Base-by-base conservation (phyloP, 352 stramenopile species). In the Elongisporangium prolatum region DNA sequence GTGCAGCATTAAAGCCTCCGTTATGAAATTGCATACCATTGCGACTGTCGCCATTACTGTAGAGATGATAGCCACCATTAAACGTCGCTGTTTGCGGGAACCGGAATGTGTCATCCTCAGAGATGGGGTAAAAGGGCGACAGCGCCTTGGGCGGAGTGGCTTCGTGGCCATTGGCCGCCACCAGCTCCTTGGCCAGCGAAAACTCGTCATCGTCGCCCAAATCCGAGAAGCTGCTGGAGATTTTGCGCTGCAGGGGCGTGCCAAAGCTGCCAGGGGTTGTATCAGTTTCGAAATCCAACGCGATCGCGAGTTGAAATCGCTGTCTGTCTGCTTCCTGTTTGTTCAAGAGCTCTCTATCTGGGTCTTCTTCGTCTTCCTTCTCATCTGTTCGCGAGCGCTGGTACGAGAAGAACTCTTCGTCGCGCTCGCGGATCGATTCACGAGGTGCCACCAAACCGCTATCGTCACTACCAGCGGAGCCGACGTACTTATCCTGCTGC, bases 191-290 rank as follows among this genome's bases (percentile, higher is more conserved):
- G 0, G 81, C 64, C 52, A 91, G 83, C 16, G 78, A 78, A 28
- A 91, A 93, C 50, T 93, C 84, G 50, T 95, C 86, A 52, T 89
- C 92, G 50, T 95, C 86, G 10, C 84, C 86, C 14, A 95, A 56
- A 69, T 95, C 86, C 8, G 86, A 95, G 67, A 95, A 95, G 52
- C 86, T 95, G 54, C 80, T 93, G 10, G 81, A 93, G 10, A 77
- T 91, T 64, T 95, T 87, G n/a, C 86, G 75, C 14, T 77, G 84
- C 40, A 72, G 67, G 20, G 69, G 69, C 6, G 75, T 69, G 1
- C 69, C 72, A 50, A 64, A 58, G 20, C 67, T 61, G 52, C 69
- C 60, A 21, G 48, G 52, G 50, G 78, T 76, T 18, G 75, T 78
- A 51, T 87, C 77, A 0, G 75, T 84, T 59, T 91, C 80, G 63